Conservation (phyloP, 208 protist genomes). For the Leishmania guyanensis region DNA sequence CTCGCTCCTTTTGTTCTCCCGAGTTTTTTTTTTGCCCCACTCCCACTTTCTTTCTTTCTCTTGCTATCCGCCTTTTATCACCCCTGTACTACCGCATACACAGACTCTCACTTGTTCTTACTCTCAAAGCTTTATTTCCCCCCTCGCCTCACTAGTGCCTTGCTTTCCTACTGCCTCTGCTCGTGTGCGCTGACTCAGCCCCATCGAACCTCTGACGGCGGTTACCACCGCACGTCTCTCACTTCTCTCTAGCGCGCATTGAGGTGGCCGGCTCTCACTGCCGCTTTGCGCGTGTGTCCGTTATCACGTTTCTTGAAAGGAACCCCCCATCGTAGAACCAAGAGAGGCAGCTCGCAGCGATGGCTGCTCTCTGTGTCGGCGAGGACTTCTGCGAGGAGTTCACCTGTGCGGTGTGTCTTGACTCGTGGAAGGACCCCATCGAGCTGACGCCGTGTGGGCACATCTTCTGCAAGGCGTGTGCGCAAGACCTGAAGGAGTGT, state of each 20-base stretch:
- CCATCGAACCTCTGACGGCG: background rate
- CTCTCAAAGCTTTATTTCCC: too few relatives aligned
- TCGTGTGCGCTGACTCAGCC: background rate
- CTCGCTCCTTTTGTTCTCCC: background rate
- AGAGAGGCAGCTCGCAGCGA: background rate
- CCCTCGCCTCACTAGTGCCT: too few relatives aligned
- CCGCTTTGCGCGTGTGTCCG: background rate
- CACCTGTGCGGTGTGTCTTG: constrained; percentile 69
- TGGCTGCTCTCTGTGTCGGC: constrained; percentile 41
- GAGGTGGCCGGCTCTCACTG: background rate
- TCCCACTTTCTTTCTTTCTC: background rate
- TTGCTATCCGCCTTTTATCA: background rate
- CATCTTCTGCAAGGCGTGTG: constrained; percentile 70
- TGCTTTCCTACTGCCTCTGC: too few relatives aligned
- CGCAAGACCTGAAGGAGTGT: constrained; percentile 41
- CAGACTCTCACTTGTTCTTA: background rate
- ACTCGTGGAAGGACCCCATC: constrained; percentile 71
- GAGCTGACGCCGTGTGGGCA: constrained; percentile 49
- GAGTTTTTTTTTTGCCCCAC: background rate
- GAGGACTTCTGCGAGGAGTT: constrained; percentile 73
- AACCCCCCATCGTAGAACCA: background rate
- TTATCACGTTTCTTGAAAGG: background rate
- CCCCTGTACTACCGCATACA: background rate
- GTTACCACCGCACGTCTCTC: background rate
- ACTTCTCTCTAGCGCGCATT: background rate